These are phyloP conservation scores for Xylariaceae sp. DNA, from an alignment of 2,329 filamentous ascomycete species.

Conservation along the genomic window DNA sequence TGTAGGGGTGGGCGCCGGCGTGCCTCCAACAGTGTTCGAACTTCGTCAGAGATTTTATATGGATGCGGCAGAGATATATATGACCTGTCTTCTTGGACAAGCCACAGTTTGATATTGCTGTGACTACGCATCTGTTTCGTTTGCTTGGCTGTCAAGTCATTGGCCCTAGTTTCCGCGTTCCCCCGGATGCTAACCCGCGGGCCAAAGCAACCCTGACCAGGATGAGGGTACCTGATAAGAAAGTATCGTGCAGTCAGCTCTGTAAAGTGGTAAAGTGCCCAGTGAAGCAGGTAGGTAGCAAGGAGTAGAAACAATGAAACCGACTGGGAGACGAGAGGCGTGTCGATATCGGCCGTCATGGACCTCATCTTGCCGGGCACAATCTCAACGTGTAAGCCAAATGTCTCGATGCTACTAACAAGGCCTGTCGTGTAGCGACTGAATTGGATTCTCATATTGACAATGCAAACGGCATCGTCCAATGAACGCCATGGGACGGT, in stretches of 20 bases:
- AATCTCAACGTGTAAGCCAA: conserved; percentile 19
- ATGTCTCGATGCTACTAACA: conserved; percentile 26
- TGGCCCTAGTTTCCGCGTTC: conserved; percentile 17
- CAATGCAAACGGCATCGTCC: conserved; percentile 29
- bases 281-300: too few relatives aligned
- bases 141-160: conserved; percentile 19
- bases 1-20: conserved; percentile 3
- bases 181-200: conserved; percentile 19
- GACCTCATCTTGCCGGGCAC: conserved; percentile 8
- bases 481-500: conserved; percentile 19
- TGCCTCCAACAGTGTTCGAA: conserved; percentile 6
- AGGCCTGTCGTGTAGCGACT: conserved; percentile 28
- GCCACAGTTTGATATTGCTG: conserved; percentile 10
- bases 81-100: conserved; percentile 19
- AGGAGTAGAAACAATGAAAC: conserved; percentile 5
- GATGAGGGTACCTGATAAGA: conserved; percentile 15
- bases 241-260: conserved; percentile 1
- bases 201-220: conserved; percentile 9
- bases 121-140: conserved; percentile 10
- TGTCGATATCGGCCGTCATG: conserved; percentile 23
- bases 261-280: too few relatives aligned
- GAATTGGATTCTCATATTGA: conserved; percentile 23
- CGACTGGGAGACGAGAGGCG: conserved; percentile 20
- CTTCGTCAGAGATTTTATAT: conserved; percentile 8
- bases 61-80: conserved; percentile 11